A percentile compares a stretch with the other conserved stretches of the same genome.
Evolutionary conservation across 441 rosid species (phyloP).

Genomic region (Biscutella laevigata): DNA sequence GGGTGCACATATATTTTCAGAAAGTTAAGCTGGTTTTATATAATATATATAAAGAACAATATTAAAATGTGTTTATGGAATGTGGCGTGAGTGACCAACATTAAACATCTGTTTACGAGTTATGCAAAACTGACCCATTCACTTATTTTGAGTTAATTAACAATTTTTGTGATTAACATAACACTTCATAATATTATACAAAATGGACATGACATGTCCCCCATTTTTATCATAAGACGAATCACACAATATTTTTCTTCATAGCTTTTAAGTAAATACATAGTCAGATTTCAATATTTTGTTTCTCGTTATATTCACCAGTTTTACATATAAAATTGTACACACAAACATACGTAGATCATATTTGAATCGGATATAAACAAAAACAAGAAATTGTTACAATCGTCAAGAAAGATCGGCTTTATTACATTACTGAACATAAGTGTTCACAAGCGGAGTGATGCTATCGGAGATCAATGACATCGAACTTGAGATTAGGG

Average conservation of each 20-base stretch:
- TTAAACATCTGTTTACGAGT: slow-evolving; percentile 8
- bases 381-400: slow-evolving; percentile 3
- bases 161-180: slow-evolving; percentile 1
- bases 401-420: not conserved
- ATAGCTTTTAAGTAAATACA: no score
- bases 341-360: not conserved
- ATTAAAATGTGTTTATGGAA: not conserved
- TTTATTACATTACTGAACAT: slow-evolving; percentile 8
- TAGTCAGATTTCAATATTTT: no score
- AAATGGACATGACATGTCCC: not conserved
- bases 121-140: slow-evolving; percentile 2
- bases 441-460: not conserved
- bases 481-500: slow-evolving; percentile 64
- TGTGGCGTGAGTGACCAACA: not conserved
- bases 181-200: not conserved
- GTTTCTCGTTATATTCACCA: no score
- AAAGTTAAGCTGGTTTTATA: not conserved
- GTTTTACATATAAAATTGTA: slow-evolving; percentile 10
- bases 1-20: not conserved
- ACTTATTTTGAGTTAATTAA: not conserved
- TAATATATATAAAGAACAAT: not conserved
- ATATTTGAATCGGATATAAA: slow-evolving; percentile 16
- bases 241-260: no score
- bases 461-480: slow-evolving; percentile 75
- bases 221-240: not conserved